Evolutionary conservation across 1,284 basidiomycete genomes (phyloP).

Genomic region (Athelia psychrophila): DNA sequence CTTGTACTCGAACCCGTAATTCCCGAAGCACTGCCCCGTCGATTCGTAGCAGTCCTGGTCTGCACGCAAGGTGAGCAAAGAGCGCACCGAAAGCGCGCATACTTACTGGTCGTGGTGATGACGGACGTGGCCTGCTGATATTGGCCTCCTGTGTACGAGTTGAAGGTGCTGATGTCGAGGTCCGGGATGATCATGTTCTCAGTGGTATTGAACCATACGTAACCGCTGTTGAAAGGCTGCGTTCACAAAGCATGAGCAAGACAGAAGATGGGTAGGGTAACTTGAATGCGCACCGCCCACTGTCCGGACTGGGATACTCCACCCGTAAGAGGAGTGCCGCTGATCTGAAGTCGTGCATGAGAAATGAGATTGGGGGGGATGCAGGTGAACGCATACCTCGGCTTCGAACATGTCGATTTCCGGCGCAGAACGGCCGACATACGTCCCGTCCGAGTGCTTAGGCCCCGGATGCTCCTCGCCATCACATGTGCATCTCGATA

Average conservation of each 20-base stretch:
- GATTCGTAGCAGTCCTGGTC: slow-evolving; percentile 13
- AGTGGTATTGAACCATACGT: slow-evolving; percentile 41
- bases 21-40: slow-evolving; percentile 10
- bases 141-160: slow-evolving; percentile 53
- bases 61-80: slow-evolving; percentile 3
- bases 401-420: slow-evolving; percentile 82
- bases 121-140: slow-evolving; percentile 64
- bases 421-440: slow-evolving; percentile 70
- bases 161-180: slow-evolving; percentile 42
- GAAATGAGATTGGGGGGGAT: slow-evolving; percentile 29
- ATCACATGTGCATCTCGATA: slow-evolving; percentile 75
- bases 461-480: slow-evolving; percentile 76
- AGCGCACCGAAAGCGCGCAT: slow-evolving; percentile 22
- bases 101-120: slow-evolving; percentile 42
- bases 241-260: slow-evolving; percentile 31
- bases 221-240: slow-evolving; percentile 59
- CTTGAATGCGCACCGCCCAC: slow-evolving; percentile 46
- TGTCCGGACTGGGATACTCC: slow-evolving; percentile 65
- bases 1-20: slow-evolving; percentile 14
- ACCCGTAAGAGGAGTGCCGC: slow-evolving; percentile 37
- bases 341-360: slow-evolving; percentile 31
- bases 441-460: slow-evolving; percentile 52
- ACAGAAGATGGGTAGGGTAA: slow-evolving; percentile 16
- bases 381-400: slow-evolving; percentile 29
- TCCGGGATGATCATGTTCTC: slow-evolving; percentile 47